Percentiles rank a stretch among this genome's conserved stretches.
phyloP scores from a whole-genome alignment of 2,329 filamentous ascomycete genomes.

The Thielaviopsis populi region DNA sequence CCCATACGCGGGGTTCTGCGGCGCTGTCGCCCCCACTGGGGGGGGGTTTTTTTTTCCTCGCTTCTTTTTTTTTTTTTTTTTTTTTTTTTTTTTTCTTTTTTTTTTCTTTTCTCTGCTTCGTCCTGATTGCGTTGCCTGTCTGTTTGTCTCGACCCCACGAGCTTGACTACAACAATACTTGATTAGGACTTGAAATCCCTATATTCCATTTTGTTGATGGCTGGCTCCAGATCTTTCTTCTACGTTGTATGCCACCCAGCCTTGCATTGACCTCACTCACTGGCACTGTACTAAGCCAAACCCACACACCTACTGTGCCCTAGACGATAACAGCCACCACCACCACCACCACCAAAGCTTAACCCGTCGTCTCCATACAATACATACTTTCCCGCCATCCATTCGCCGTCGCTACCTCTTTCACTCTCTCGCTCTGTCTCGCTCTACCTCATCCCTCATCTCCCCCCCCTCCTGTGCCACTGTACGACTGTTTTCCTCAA shows the following conservation, averaged over 20 bases:
- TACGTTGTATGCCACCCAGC: neutral
- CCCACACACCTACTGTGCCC: neutral
- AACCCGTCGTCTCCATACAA: neutral
- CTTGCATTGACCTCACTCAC: neutral
- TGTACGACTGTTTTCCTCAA: too few relatives aligned
- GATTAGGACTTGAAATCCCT: neutral
- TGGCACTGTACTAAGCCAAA: neutral
- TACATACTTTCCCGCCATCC: neutral
- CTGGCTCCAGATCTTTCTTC: neutral
- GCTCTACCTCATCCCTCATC: neutral
- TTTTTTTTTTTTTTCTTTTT: neutral
- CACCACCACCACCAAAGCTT: too few relatives aligned
- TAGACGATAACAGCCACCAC: too few relatives aligned
- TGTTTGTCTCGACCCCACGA: neutral
- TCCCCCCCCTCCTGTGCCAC: neutral
- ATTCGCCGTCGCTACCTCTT: neutral
- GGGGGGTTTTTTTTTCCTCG: neutral
- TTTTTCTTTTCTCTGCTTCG: neutral
- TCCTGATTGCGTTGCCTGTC: constrained; percentile 1
- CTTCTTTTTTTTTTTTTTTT: neutral
- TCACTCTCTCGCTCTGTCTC: too few relatives aligned
- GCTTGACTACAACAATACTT: neutral
- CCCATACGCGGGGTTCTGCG: too few relatives aligned
- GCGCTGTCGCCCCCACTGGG: too few relatives aligned
- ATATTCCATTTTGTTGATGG: neutral